These are phyloP conservation scores for Clavispora vitiphila DNA, from an alignment of 805 yeast species.

Conservation along the genomic window DNA sequence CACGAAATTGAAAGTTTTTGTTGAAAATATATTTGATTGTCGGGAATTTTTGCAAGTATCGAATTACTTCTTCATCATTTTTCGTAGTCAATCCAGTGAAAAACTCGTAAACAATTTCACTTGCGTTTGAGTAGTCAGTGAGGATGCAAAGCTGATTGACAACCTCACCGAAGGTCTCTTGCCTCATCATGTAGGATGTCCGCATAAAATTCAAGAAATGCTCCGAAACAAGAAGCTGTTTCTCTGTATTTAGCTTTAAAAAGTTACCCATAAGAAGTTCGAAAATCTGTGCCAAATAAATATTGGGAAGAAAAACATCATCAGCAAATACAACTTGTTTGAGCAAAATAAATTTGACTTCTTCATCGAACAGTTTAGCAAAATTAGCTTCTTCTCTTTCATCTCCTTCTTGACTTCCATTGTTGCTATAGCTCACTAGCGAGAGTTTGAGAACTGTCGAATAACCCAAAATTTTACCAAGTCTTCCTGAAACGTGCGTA, in stretches of 20 bases:
- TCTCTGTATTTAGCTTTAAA: conserved; percentile 13
- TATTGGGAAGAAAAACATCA: conserved; percentile 27
- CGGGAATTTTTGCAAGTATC: conserved; percentile 23
- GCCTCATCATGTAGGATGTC: conserved; percentile 29
- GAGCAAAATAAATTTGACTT: conserved; percentile 26
- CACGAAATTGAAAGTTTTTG: conserved; percentile 19
- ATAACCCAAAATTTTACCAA: conserved; percentile 25
- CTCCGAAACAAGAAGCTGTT: conserved; percentile 19
- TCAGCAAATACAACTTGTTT: conserved; percentile 30
- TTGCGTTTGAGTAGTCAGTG: conserved; percentile 13
- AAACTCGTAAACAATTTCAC: conserved; percentile 20
- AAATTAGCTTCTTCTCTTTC: conserved; percentile 5
- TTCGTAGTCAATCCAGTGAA: conserved; percentile 25
- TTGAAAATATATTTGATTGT: conserved; percentile 24
- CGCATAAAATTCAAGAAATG: conserved; percentile 32
- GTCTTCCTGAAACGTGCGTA: conserved; percentile 4
- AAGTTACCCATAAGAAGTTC: conserved; percentile 28
- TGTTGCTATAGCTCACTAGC: conserved; percentile 12
- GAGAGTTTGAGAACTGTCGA: conserved; percentile 24
- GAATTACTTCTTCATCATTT: conserved; percentile 35
- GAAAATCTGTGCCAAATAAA: conserved; percentile 29
- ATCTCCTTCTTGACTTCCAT: conserved; percentile 3
- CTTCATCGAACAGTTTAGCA: conserved; percentile 12
- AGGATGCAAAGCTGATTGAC: conserved; percentile 13
- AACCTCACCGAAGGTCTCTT: conserved; percentile 19